A percentile compares a stretch with the other conserved stretches of the same genome.
Conservation (phyloP, 2,329 filamentous ascomycete genomes). For the Aureobasidium namibiae region DNA sequence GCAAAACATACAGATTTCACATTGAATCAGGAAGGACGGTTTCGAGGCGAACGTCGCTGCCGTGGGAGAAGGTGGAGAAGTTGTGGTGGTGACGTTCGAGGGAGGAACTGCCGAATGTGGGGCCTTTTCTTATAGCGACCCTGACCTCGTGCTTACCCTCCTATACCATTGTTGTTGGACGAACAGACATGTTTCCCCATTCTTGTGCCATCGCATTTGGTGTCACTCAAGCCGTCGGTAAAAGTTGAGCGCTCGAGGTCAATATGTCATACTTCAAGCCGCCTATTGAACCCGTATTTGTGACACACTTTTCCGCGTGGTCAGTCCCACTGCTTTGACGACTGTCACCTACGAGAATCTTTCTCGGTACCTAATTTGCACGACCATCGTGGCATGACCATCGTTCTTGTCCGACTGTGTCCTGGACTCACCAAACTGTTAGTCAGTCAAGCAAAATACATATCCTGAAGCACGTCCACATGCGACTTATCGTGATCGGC, state of each 20-base stretch:
- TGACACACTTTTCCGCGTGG: too few relatives aligned
- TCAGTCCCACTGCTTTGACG: too few relatives aligned
- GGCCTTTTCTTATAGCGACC: not conserved
- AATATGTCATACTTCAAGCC: not conserved
- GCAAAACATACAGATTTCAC: not conserved
- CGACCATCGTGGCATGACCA: too few relatives aligned
- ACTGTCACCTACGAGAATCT: too few relatives aligned
- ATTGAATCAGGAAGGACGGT: not conserved
- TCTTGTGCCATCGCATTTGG: not conserved
- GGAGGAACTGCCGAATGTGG: conserved; percentile 8
- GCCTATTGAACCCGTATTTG: too few relatives aligned
- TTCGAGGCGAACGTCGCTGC: not conserved
- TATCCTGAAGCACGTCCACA: too few relatives aligned
- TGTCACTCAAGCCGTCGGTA: not conserved
- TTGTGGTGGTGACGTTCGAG: conserved; percentile 1
- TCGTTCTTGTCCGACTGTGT: too few relatives aligned
- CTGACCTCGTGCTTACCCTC: not conserved
- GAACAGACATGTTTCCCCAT: not conserved
- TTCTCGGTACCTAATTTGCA: too few relatives aligned
- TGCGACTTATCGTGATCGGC: not conserved
- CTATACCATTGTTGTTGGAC: not conserved
- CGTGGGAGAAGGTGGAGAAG: not conserved
- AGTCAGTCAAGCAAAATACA: too few relatives aligned
- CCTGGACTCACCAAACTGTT: too few relatives aligned
- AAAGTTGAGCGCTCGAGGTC: not conserved